Conservation (phyloP, 257 asterid genomes). For the Gardenia jasminoides region DNA sequence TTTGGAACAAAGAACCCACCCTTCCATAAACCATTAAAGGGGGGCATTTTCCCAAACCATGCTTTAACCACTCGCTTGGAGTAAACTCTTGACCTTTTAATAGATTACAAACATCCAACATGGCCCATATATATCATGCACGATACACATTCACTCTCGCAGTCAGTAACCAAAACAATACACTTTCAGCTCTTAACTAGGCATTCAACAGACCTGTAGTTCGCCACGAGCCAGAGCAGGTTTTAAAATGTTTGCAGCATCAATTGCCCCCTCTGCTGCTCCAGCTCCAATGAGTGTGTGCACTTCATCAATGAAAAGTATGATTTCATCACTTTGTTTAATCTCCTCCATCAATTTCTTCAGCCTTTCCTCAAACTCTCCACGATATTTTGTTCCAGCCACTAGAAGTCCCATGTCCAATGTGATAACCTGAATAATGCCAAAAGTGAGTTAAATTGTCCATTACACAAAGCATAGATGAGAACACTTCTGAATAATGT, state of each 20-base stretch:
- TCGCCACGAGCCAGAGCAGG: slow-evolving; percentile 97
- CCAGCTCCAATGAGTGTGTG: slow-evolving; percentile 98
- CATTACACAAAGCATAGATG: neutral
- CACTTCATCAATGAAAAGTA: slow-evolving; percentile 94
- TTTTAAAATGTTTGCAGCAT: slow-evolving; percentile 94
- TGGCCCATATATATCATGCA: neutral
- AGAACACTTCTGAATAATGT: neutral
- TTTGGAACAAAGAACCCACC: neutral
- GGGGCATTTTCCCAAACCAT: neutral
- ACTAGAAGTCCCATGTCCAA: slow-evolving; percentile 95
- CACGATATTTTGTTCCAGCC: slow-evolving; percentile 97
- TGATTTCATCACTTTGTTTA: slow-evolving; percentile 84
- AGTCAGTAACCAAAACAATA: neutral
- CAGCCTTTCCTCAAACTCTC: slow-evolving; percentile 97
- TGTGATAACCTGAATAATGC: slow-evolving; percentile 68
- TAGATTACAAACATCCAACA: neutral
- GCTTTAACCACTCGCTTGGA: neutral
- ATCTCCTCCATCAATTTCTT: slow-evolving; percentile 96
- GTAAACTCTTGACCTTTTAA: neutral
- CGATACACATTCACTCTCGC: neutral
- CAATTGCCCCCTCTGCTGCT: slow-evolving; percentile 98
- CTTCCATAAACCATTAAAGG: neutral
- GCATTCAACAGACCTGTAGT: slow-evolving; percentile 61
- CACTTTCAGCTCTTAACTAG: neutral
- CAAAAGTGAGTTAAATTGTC: neutral